Conservation (phyloP, 108 stramenopile species). For the Nitzschia sp. region DNA sequence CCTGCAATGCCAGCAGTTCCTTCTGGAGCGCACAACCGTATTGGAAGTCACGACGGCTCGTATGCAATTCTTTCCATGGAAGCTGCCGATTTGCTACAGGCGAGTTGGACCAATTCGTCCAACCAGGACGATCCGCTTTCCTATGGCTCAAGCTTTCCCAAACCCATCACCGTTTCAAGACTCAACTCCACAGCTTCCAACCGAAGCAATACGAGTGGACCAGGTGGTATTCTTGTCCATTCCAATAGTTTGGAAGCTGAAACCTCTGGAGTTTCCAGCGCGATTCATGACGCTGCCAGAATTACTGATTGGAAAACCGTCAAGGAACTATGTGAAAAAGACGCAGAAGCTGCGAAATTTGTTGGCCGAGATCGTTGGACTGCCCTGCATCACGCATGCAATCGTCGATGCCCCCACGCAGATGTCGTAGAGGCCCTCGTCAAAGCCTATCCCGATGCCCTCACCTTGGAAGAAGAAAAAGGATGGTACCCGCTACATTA, state of each 20-base stretch:
- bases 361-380: conserved; percentile 65
- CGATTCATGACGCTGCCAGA: conserved; percentile 73
- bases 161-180: conserved; percentile 9
- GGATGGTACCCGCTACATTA: conserved; percentile 77
- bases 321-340: conserved; percentile 35
- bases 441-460: conserved; percentile 65
- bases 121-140: conserved; percentile 6
- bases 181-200: conserved; percentile 9
- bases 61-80: conserved; percentile 3
- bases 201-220: background rate
- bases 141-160: background rate
- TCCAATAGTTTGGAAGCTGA: conserved; percentile 4
- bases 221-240: background rate
- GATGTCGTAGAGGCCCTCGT: conserved; percentile 65
- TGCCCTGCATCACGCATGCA: conserved; percentile 74
- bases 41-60: background rate
- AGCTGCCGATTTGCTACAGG: conserved; percentile 14
- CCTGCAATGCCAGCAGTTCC: background rate
- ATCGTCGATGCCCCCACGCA: conserved; percentile 66
- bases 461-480: conserved; percentile 51
- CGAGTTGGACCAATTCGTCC: conserved; percentile 17
- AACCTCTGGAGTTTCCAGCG: conserved; percentile 27
- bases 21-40: background rate
- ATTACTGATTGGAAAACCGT: conserved; percentile 68
- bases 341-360: conserved; percentile 60